Conservation (phyloP, 768 basidiomycete genomes). For the Hysterangium stoloniferum region DNA sequence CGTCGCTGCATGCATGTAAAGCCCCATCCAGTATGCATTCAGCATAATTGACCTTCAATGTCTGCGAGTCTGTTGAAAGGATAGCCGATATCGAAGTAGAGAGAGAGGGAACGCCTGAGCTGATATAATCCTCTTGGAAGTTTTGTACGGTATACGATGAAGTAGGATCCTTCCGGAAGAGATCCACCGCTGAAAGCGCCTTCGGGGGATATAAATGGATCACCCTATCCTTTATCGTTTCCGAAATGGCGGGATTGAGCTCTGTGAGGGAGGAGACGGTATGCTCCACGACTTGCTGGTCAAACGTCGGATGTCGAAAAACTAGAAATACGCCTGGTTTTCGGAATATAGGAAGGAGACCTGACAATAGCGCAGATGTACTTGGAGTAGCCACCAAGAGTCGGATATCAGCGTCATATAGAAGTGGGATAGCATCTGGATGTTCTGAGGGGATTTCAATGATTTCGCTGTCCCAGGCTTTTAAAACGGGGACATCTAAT, state of each 20-base stretch:
- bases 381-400: constrained; percentile 57
- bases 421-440: constrained; percentile 15
- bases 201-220: constrained; percentile 52
- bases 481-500: constrained; percentile 4
- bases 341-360: constrained; percentile 18
- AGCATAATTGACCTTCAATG: neutral
- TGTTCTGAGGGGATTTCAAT: constrained; percentile 9
- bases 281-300: constrained; percentile 41
- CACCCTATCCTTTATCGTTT: constrained; percentile 20
- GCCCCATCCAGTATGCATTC: neutral
- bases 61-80: neutral
- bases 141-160: constrained; percentile 47
- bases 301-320: constrained; percentile 23
- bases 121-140: constrained; percentile 55
- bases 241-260: constrained; percentile 17
- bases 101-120: constrained; percentile 49
- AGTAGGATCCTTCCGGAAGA: constrained; percentile 37
- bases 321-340: constrained; percentile 25
- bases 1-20: constrained; percentile 12
- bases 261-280: constrained; percentile 18
- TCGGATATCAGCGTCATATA: constrained; percentile 50
- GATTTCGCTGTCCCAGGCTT: constrained; percentile 5
- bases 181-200: constrained; percentile 45
- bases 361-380: constrained; percentile 35
- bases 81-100: constrained; percentile 30